These are phyloP conservation scores for Candida yuanshanica DNA, from an alignment of 805 yeast species.

Conservation along the genomic window DNA sequence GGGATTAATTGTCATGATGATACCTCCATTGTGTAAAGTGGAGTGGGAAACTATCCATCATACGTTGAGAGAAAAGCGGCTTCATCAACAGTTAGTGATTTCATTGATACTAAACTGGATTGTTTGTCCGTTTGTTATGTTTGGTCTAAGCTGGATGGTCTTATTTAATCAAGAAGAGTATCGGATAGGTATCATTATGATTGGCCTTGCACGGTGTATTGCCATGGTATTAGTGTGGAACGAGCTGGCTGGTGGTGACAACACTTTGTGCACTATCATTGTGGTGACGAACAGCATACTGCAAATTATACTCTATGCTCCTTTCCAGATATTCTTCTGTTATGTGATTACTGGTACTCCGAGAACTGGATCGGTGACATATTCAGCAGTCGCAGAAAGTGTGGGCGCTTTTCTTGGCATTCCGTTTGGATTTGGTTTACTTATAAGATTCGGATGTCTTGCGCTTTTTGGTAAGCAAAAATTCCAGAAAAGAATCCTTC, in stretches of 20 bases:
- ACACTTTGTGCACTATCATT: slow-evolving; percentile 43
- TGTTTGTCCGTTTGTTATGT: slow-evolving; percentile 50
- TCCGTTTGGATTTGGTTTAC: slow-evolving; percentile 42
- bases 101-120: slow-evolving; percentile 49
- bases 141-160: slow-evolving; percentile 48
- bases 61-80: slow-evolving; percentile 6
- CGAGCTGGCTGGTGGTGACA: slow-evolving; percentile 47
- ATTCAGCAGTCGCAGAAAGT: slow-evolving; percentile 38
- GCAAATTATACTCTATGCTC: slow-evolving; percentile 49
- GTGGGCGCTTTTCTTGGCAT: slow-evolving; percentile 51
- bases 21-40: slow-evolving; percentile 51
- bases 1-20: slow-evolving; percentile 51
- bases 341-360: slow-evolving; percentile 28
- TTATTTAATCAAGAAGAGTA: slow-evolving; percentile 43
- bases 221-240: slow-evolving; percentile 62
- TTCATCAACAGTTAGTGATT: slow-evolving; percentile 28
- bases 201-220: slow-evolving; percentile 55
- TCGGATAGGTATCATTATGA: slow-evolving; percentile 50
- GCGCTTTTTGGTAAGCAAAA: slow-evolving; percentile 25
- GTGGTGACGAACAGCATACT: slow-evolving; percentile 45
- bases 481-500: slow-evolving; percentile 33
- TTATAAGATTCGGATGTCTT: slow-evolving; percentile 31
- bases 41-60: slow-evolving; percentile 40
- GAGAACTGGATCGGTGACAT: too few species aligned
- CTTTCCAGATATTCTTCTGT: slow-evolving; percentile 42